Conservation (phyloP, 2,329 filamentous ascomycete species). For the Penicillium verrucosum region DNA sequence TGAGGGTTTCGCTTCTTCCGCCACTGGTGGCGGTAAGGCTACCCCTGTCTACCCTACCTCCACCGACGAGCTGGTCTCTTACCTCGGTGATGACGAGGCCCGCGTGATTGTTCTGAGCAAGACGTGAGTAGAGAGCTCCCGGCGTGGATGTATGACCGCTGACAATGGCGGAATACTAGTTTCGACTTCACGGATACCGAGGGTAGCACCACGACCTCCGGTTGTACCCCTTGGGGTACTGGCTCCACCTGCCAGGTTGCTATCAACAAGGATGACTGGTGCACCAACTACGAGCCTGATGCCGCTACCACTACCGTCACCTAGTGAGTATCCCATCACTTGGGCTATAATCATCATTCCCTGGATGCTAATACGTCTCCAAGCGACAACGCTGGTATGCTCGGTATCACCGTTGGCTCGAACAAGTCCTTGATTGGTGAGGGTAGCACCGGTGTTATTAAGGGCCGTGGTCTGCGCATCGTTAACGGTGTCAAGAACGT, state of each 20-base stretch:
- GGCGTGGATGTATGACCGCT: background rate
- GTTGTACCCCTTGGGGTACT: constrained; percentile 8
- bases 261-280: constrained; percentile 10
- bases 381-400: constrained; percentile 5
- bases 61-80: constrained; percentile 9
- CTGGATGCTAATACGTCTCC: background rate
- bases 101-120: constrained; percentile 11
- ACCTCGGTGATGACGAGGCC: constrained; percentile 4
- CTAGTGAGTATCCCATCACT: background rate
- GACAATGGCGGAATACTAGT: background rate
- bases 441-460: constrained; percentile 4
- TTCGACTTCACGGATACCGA: constrained; percentile 9
- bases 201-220: background rate
- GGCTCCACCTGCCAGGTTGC: constrained; percentile 6
- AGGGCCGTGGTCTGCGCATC: constrained; percentile 9
- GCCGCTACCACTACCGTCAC: constrained; percentile 3
- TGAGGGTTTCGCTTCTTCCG: constrained; percentile 8
- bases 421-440: constrained; percentile 10
- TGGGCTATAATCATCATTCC: too few species aligned
- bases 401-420: constrained; percentile 9
- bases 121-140: background rate
- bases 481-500: constrained; percentile 6
- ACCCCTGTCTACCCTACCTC: constrained; percentile 3
- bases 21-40: constrained; percentile 8
- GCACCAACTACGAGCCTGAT: constrained; percentile 4